phyloP scores from a whole-genome alignment of 345 rosid species.

The Corchorus capsularis region DNA sequence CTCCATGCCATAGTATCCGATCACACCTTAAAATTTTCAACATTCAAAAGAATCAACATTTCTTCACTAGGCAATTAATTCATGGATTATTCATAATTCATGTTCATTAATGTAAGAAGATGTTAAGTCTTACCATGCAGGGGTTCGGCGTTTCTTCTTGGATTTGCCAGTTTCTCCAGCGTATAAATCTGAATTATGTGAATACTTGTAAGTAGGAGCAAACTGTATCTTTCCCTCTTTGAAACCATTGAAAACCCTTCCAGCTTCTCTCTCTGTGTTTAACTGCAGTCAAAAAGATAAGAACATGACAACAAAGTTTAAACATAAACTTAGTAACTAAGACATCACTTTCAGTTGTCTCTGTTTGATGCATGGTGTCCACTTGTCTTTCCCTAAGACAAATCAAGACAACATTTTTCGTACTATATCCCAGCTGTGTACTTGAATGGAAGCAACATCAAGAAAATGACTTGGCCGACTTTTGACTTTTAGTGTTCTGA shows the following conservation, averaged over 20 bases:
- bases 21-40: constrained; percentile 69
- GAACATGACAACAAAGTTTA: constrained; percentile 7
- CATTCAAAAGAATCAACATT: background rate
- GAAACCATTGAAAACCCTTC: constrained; percentile 78
- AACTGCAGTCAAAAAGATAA: constrained; percentile 44
- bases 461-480: background rate
- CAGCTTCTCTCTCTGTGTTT: constrained; percentile 84
- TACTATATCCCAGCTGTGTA: background rate
- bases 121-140: constrained; percentile 67
- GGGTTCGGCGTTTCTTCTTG: constrained; percentile 94
- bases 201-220: constrained; percentile 90
- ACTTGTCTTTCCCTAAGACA: background rate
- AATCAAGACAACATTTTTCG: background rate
- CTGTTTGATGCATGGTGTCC: background rate
- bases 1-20: constrained; percentile 83
- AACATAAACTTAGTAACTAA: background rate
- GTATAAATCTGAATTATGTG: constrained; percentile 83
- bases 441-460: background rate
- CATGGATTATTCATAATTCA: background rate
- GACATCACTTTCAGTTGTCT: background rate
- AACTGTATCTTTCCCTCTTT: constrained; percentile 75
- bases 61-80: background rate
- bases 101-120: background rate
- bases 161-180: constrained; percentile 87
- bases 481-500: constrained; percentile 1